phyloP scores from a whole-genome alignment of 2,329 filamentous ascomycete genomes.

The Sarocladiaceae sp. region DNA sequence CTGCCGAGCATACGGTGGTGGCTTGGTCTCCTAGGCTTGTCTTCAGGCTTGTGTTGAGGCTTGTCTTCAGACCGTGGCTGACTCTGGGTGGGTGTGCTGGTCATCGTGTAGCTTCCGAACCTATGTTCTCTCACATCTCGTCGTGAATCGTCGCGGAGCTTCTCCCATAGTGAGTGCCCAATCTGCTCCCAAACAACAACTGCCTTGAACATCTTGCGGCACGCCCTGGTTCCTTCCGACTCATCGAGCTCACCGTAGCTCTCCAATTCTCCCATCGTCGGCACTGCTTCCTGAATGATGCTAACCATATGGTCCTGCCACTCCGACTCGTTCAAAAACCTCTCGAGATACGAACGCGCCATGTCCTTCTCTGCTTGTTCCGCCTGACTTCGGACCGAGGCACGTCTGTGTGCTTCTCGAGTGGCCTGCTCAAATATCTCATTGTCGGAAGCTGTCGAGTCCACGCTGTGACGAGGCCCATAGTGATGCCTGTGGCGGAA shows the following conservation, averaged over 20 bases:
- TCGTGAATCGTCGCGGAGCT: constrained; percentile 12
- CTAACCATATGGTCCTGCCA: constrained; percentile 27
- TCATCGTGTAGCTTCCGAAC: not conserved
- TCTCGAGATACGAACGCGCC: constrained; percentile 24
- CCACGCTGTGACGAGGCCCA: not conserved
- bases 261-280: constrained; percentile 27
- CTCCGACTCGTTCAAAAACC: constrained; percentile 21
- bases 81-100: no score
- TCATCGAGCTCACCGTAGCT: constrained; percentile 25
- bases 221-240: constrained; percentile 28
- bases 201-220: constrained; percentile 30
- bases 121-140: not conserved
- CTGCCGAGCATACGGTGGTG: not conserved
- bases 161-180: constrained; percentile 27
- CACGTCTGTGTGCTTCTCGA: not conserved
- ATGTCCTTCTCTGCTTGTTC: not conserved
- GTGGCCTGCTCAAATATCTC: not conserved
- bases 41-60: no score
- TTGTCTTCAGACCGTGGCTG: no score
- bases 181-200: constrained; percentile 32
- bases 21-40: not conserved
- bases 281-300: constrained; percentile 26
- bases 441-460: not conserved
- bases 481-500: no score
- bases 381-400: not conserved